Base-by-base conservation (phyloP, 1,139 yeast genomes). In the Taphrina confusa region DNA sequence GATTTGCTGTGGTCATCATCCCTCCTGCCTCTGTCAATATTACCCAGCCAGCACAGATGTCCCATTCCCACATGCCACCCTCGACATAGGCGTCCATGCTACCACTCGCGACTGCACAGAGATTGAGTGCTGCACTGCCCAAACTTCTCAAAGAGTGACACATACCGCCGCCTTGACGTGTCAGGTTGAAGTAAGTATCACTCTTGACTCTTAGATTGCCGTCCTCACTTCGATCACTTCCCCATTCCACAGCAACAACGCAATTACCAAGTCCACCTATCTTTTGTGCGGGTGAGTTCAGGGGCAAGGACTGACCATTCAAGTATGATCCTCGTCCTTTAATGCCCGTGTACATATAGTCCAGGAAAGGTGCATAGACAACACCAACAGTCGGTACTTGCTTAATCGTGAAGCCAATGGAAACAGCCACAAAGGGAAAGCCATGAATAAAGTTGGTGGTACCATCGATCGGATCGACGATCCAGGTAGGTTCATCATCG, bases 41-140 rank as follows among this genome's bases (percentile, higher is more conserved):
- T 62, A 82, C 76, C 84, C 84, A 81, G 36, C 84, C 84, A 4
- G 85, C 85, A 68, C 84, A 80, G 2, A 82, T 84, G 66, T 82
- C 85, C 85, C 85, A 82, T 5, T 81, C 77, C 65, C 78, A 81
- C 69, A 83, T 80, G 20, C 85, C 84, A 57, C 84, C 84, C 70
- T 81, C 84, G 83, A 85, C 82, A 71, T 82, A 82, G 33, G 80
- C 73, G 66, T 82, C 85, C 37, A 81, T 63, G 59, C 74, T 74
- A 2, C 85, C 85, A 5, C 82, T 74, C 1, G 85, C 84, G 9
- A 80, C 81, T 39, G 78, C 76, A 14, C 81, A 78, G 47, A 81
- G 68, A 61, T 82, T 80, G 76, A 82, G 76, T 1, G 85, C 85
- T 2, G 85, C 83, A 0, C 84, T 80, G 1, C 85, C 85, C 61